phyloP scores from a whole-genome alignment of 306 rosid genomes.

The Dryas alaskensis region DNA sequence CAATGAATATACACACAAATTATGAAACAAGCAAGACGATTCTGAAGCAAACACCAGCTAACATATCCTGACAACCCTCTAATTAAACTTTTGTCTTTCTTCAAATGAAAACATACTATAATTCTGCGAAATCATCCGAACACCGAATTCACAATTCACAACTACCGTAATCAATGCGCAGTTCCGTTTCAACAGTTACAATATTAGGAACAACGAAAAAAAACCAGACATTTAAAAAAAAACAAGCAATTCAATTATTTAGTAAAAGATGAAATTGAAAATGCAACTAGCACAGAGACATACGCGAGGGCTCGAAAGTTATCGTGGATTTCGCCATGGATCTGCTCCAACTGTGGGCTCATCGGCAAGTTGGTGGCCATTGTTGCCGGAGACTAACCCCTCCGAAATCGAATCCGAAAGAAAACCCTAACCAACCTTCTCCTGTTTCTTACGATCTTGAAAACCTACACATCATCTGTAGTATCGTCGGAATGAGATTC shows the following conservation, averaged over 20 bases:
- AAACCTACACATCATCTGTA: not conserved
- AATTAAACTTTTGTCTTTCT: not conserved
- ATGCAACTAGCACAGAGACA: constrained; percentile 20
- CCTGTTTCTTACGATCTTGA: not conserved
- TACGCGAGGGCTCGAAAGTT: constrained; percentile 88
- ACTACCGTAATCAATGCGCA: not conserved
- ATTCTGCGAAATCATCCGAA: not conserved
- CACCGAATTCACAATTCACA: not conserved
- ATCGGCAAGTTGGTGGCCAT: constrained; percentile 77
- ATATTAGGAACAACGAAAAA: not conserved
- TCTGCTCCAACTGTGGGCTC: constrained; percentile 95
- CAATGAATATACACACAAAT: not conserved
- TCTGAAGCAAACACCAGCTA: not conserved
- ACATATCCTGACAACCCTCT: not conserved
- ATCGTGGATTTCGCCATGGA: constrained; percentile 96
- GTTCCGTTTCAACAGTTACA: no score
- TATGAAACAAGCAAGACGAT: not conserved
- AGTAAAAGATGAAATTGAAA: not conserved
- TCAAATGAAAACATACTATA: not conserved
- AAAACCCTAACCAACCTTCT: not conserved
- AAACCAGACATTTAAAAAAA: not conserved
- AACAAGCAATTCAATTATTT: not conserved
- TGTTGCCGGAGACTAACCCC: constrained; percentile 37
- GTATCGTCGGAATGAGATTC: not conserved
- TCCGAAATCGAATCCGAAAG: not conserved